phyloP scores from a whole-genome alignment of 2,329 filamentous ascomycete genomes.

The Rutstroemia sydowiana region DNA sequence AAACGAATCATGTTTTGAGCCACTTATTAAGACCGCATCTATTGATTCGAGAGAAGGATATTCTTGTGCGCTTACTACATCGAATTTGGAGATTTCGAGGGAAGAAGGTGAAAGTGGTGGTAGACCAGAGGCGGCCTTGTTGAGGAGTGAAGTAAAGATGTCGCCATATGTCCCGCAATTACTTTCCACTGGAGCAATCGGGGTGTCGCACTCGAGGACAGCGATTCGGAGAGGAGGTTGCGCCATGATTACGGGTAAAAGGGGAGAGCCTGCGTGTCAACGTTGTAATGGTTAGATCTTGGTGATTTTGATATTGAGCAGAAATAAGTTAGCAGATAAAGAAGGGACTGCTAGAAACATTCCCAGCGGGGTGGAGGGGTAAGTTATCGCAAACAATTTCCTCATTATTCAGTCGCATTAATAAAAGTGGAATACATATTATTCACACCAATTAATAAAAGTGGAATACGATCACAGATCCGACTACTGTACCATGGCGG shows the following conservation, averaged over 20 bases:
- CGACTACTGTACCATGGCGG: no score
- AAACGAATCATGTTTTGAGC: constrained; percentile 67
- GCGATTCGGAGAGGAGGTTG: constrained; percentile 46
- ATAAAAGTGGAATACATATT: no score
- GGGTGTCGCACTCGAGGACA: constrained; percentile 81
- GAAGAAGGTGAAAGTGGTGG: constrained; percentile 34
- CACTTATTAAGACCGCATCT: constrained; percentile 78
- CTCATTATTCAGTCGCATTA: no score
- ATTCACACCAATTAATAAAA: no score
- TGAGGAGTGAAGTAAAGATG: constrained; percentile 57
- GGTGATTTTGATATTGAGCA: no score
- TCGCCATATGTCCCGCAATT: constrained; percentile 68
- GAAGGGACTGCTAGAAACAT: no score
- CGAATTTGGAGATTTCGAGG: constrained; percentile 45
- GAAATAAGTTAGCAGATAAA: no score
- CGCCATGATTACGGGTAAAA: constrained; percentile 20
- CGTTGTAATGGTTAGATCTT: no score
- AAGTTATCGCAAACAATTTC: no score
- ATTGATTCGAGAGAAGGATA: constrained; percentile 70
- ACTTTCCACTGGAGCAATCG: constrained; percentile 53
- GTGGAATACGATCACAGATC: no score
- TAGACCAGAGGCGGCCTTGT: constrained; percentile 43
- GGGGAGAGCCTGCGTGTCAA: no score
- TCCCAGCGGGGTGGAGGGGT: no score
- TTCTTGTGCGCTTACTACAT: constrained; percentile 59